These are phyloP conservation scores for Eimeria necatrix DNA, from an alignment of 169 alveolate species.

Conservation along the genomic window DNA sequence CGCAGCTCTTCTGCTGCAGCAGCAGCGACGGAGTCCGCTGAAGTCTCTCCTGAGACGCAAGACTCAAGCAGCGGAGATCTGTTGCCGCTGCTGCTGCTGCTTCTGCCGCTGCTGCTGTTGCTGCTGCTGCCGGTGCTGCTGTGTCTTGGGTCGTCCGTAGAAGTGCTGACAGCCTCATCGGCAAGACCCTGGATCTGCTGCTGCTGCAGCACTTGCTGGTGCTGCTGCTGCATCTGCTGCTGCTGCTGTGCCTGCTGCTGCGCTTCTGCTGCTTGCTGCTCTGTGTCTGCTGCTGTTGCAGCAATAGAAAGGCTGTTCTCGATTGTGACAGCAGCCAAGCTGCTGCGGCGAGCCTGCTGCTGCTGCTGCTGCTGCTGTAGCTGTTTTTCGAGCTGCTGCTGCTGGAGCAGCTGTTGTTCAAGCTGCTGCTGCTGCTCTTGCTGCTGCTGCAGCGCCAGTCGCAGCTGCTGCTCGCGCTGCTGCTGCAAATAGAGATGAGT, in stretches of 20 bases:
- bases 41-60: neutral
- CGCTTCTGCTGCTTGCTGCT: neutral
- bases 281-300: neutral
- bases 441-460: slow-evolving; percentile 5
- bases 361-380: slow-evolving; percentile 10
- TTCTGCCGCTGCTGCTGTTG: neutral
- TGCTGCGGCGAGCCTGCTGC: neutral
- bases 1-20: neutral
- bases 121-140: neutral
- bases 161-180: neutral
- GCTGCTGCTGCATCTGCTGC: neutral
- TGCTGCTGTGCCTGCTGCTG: too few relatives aligned
- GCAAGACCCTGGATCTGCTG: neutral
- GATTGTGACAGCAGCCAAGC: neutral
- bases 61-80: neutral
- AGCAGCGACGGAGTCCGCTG: neutral
- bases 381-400: neutral
- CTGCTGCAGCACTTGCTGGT: neutral
- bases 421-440: slow-evolving; percentile 31
- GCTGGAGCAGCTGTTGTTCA: neutral
- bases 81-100: neutral
- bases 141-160: neutral
- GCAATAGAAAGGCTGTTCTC: neutral
- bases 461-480: neutral
- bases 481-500: neutral